Evolutionary conservation across 1,284 basidiomycete genomes (phyloP), one percentile per base, ranked within the genome.

Genomic region (Wolfiporia cocos): DNA sequence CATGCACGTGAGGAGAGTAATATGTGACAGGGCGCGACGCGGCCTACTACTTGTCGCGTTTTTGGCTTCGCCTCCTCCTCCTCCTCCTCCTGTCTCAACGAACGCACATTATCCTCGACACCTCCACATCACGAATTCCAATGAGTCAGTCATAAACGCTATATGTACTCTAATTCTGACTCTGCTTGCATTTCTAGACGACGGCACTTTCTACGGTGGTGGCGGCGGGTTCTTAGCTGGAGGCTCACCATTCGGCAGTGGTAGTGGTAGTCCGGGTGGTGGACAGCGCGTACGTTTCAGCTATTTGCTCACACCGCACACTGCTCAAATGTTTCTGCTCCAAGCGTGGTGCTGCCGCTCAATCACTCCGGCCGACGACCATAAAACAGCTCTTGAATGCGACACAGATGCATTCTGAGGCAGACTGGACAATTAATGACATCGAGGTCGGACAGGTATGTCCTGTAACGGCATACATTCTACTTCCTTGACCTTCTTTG

Each of bases 341-440:
- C n/a, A 26, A 52, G 52, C 41, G 51, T 39, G 47, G 51, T 17
- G 50, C 48, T 7, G 64, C 73, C 21, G 67, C 71, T 0, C 78
- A 85, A 44, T 85, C 89, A 1, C 62, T 97, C 20, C 79, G 93
- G 34, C 92, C 95, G 4, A 77, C 96, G 34, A 95, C 90, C 3
- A 75, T 93, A 52, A 76, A 82, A 41, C 92, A 96, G 62, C 71
- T 97, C 37, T 56, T 73, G 36, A 76, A 78, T 49, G 89, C 93
- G 2, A 73, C 70, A 24, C 92, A 96, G 67, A 73, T 82, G 5
- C 90, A 96, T 58, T 73, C 84, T 0, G 94, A 98, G 51, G 84
- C 91, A 1, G 90, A 94, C 40, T 94, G 92, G 77, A 74, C 72
- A 42, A 74, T 97, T 36, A 92, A 94, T 49, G 83, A 81, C 17